Base-by-base conservation (phyloP, 495 filamentous ascomycete species). In the Sporormia fimetaria region DNA sequence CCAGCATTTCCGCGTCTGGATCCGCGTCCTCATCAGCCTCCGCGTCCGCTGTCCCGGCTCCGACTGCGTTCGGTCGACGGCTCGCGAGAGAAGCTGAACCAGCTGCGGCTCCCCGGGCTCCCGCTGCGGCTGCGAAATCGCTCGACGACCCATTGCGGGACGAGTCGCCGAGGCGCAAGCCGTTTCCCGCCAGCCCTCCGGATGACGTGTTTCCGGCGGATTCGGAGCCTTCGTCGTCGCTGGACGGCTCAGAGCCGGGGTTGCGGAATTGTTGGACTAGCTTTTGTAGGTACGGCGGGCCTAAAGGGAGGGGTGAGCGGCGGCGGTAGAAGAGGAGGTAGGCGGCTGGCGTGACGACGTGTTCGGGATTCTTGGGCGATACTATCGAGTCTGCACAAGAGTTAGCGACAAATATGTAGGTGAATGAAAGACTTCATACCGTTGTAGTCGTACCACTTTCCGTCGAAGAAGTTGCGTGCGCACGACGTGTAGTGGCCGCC, bases 291-390 rank as follows among this genome's bases (percentile, higher is more conserved):
- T 69, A 70, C 4, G 74, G 70, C 12, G 86, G 86, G 30, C 90
- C 90, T 23, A 98, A 71, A 21, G 83, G 78, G 17, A 55, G 63
- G 4, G 70, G 63, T 7, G 84, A 83, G 42, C 83, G 81, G 37
- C 92, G 86, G 21, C 90, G 81, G 63, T 96, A 98, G 69, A 98
- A 98, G 24, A 98, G 67, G 6, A 98, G 76, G 58, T 98, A 98
- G 0, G 90, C 92, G 16, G 78, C 74, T 4, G 74, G 49, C 2
- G 76, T 78, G 24, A 83, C 71, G 6, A 83, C 70, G 25, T 55
- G 60, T 29, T 68, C 51, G 0, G 75, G 66, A 50, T 78, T 62
- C 7, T 65, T 64, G n/a, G n/a, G n/a, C n/a, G n/a, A n/a, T n/a
- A n/a, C n/a, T 4, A 62, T 55, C 45, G 67, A 62, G 36, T 63